Base-by-base conservation (phyloP, 2,329 filamentous ascomycete species). In the Cucurbitaria berberidis region DNA sequence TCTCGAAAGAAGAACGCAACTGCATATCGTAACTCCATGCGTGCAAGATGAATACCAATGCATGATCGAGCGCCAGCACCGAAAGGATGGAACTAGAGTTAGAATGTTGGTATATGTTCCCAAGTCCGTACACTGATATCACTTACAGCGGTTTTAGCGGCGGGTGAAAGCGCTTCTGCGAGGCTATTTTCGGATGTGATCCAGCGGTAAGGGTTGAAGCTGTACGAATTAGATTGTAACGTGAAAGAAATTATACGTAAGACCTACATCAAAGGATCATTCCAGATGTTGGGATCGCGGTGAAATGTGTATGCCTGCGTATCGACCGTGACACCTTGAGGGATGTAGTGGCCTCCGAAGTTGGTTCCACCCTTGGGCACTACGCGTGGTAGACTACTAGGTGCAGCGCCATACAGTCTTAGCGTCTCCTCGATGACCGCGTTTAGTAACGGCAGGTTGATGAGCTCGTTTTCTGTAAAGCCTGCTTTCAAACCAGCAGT, bases 21-120 rank as follows among this genome's bases (percentile, higher is more conserved):
- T 0, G 77, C 81, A 30, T 84, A 77, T 8, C 83, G 76, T 26
- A 86, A 62, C 61, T 86, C 84, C 70, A 84, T 83, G 19, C 76
- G 73, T 0, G 88, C 88, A 57, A 90, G 84, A 61, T 90, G 87
- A 5, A 86, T 83, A 0, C 88, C 88, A 5, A 91, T 77, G 60
- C 88, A 91, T 73, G 88, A 87, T 21, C 87, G 78, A 0, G 87
- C 85, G 0, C 88, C 88, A 16, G 84, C 87, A 1, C 87, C 85
- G 68, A 90, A 90, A 0, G 87, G 86, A 78, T 86, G 85, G 59
- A 87, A 89, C 15, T 34, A 34, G 16, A 34, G 15, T 34, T 34
- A 34, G 6, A 8, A 34, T 34, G 15, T n/a, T 34, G 8, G 24
- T 15, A 15, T 30, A 34, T 16, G 13, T n/a, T 16, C 6, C 2